Conservation (phyloP, 805 yeast genomes). For the Candida orba region DNA sequence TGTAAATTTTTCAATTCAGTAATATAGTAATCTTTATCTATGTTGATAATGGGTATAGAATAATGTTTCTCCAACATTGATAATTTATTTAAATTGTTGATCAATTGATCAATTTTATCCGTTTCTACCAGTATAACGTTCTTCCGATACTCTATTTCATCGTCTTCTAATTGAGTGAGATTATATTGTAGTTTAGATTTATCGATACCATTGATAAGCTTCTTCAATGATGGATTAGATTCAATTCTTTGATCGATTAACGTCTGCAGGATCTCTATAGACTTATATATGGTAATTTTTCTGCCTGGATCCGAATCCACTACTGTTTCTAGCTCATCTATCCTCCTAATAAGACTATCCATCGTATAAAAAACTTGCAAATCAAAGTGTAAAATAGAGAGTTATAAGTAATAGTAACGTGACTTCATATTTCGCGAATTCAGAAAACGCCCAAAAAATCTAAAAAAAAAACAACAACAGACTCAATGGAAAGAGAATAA, state of each 20-base stretch:
- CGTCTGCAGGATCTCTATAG: not conserved
- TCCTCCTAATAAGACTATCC: not conserved
- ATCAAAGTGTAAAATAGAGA: too few species aligned
- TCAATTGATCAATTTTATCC: not conserved
- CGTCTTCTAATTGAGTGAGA: too few species aligned
- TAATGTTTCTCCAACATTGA: constrained; percentile 5
- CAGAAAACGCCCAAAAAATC: too few species aligned
- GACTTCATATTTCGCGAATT: too few species aligned
- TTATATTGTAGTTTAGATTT: not conserved
- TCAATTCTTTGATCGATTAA: not conserved
- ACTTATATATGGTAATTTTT: not conserved
- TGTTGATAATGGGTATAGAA: constrained; percentile 2
- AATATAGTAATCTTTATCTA: constrained; percentile 2
- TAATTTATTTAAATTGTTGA: not conserved
- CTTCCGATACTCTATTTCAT: too few species aligned
- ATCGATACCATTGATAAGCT: not conserved
- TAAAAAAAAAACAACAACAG: too few species aligned
- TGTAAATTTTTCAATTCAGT: constrained; percentile 10
- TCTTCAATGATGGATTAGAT: not conserved
- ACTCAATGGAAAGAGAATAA: too few species aligned
- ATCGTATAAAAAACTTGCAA: not conserved
- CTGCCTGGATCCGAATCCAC: not conserved
- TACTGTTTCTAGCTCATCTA: not conserved
- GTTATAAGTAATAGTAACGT: too few species aligned
- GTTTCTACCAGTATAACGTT: not conserved